These are phyloP conservation scores for Diaporthe helianthi DNA, from an alignment of 2,329 filamentous ascomycete species.

Conservation along the genomic window DNA sequence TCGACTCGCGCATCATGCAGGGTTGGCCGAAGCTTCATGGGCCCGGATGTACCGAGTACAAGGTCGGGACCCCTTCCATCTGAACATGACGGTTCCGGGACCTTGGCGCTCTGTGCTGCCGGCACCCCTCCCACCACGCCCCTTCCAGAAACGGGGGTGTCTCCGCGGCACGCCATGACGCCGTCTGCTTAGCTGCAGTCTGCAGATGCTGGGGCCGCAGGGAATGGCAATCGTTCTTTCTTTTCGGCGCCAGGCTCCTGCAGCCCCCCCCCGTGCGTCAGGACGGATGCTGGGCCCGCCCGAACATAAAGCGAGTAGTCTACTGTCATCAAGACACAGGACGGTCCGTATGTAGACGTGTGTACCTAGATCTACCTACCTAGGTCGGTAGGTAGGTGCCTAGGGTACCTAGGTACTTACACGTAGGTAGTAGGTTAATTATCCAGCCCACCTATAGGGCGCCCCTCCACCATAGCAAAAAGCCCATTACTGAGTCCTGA, in stretches of 20 bases:
- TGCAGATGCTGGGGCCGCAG: constrained; percentile 35
- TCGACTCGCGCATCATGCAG: constrained; percentile 35
- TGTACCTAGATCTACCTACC: too few relatives aligned
- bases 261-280: constrained; percentile 28
- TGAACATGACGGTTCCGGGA: constrained; percentile 22
- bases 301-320: constrained; percentile 28
- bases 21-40: constrained; percentile 30
- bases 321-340: constrained; percentile 20
- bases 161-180: constrained; percentile 34
- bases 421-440: too few relatives aligned
- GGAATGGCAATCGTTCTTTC: constrained; percentile 28
- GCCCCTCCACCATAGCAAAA: background rate
- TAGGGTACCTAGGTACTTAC: too few relatives aligned
- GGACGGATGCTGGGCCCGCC: constrained; percentile 29
- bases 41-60: constrained; percentile 31
- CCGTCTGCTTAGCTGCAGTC: constrained; percentile 35
- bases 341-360: constrained; percentile 20
- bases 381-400: too few relatives aligned
- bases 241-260: constrained; percentile 27
- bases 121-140: constrained; percentile 20
- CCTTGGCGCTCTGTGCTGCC: constrained; percentile 13
- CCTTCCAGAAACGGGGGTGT: constrained; percentile 33
- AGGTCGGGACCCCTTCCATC: constrained; percentile 20
- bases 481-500: background rate
- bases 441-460: too few relatives aligned